Evolutionary conservation across 768 basidiomycete species (phyloP).

Genomic region (Suillus spraguei): DNA sequence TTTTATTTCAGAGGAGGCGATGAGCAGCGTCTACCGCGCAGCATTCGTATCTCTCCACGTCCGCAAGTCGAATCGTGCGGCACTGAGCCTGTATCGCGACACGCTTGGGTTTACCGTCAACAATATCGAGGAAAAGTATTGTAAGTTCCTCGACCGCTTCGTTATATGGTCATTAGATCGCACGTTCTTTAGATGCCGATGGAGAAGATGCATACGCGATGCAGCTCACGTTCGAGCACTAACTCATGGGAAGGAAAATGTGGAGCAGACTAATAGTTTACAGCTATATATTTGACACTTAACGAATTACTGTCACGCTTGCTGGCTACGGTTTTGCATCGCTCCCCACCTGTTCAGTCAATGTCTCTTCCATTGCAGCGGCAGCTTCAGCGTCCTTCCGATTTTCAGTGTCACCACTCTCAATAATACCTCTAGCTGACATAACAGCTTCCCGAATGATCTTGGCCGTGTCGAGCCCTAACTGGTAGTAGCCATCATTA

Average conservation of each 20-base stretch:
- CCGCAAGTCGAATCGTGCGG: conserved; percentile 92
- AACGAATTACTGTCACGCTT: conserved; percentile 11
- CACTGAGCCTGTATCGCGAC: conserved; percentile 85
- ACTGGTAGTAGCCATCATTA: conserved; percentile 90
- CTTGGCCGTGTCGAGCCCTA: conserved; percentile 70
- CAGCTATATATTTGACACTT: conserved; percentile 15
- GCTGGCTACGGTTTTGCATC: conserved; percentile 9
- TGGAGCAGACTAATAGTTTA: conserved; percentile 8
- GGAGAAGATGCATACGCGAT: conserved; percentile 95
- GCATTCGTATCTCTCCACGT: conserved; percentile 88
- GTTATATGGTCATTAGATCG: conserved; percentile 14
- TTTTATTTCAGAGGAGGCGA: conserved; percentile 75
- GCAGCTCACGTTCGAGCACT: conserved; percentile 60
- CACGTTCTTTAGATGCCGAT: conserved; percentile 70
- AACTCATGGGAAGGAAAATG: conserved; percentile 6
- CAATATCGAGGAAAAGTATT: conserved; percentile 87
- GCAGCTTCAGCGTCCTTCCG: conserved; percentile 10
- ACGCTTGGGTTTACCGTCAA: conserved; percentile 88
- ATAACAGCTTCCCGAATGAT: conserved; percentile 61
- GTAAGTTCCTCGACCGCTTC: conserved; percentile 49
- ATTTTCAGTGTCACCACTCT: conserved; percentile 13
- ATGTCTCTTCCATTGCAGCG: conserved; percentile 14
- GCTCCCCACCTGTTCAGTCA: not conserved
- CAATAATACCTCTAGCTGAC: conserved; percentile 26
- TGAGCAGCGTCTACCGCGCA: conserved; percentile 86